Base-by-base conservation (phyloP, 2,329 filamentous ascomycete species). In the Penicillium sp. region DNA sequence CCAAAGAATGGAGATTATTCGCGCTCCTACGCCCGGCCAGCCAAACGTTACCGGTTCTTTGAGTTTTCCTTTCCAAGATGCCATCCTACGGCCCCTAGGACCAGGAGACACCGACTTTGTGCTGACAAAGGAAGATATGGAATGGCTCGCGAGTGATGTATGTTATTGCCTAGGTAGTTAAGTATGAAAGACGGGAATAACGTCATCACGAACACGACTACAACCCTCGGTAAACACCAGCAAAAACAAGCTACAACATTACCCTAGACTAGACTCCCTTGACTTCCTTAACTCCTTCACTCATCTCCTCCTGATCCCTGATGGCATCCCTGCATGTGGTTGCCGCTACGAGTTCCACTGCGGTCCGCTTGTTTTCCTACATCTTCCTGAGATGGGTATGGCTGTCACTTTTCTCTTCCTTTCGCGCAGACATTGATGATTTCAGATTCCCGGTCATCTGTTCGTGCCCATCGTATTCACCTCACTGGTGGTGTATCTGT, bases 371-470 rank as follows among this genome's bases (percentile, higher is more conserved):
- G 13, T 49, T 58, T 2, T 56, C 65, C 40, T 73, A 70, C 50
- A 46, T 67, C 27, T 73, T 74, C 52, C 60, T 74, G 16, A 64
- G 71, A 67, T 74, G 72, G 72, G 72, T 74, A 61, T 27, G 56
- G 41, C 34, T 18, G 4, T 4, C 1, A 11, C 29, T 7, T 24
- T 9, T 22, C n/a, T 24, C n/a, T 11, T 20, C 24, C 18, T 8
- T 9, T 18, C n/a, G 18, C n/a, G 18, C 27, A 37, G 27, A 14
- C 11, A n/a, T 27, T 43, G 35, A 43, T 27, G 14, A 6, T 16
- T 35, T 28, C 41, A 73, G 71, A 69, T 67, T 37, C 73, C 64
- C 13, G 68, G 61, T 5, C 65, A 64, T 61, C 62, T 56, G 43
- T 68, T 61, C 39, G 63, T 60, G 48, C 69, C 60, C 13, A 49